Evolutionary conservation across 2,329 filamentous ascomycete species (phyloP).

Genomic region (Fusarium sp.): DNA sequence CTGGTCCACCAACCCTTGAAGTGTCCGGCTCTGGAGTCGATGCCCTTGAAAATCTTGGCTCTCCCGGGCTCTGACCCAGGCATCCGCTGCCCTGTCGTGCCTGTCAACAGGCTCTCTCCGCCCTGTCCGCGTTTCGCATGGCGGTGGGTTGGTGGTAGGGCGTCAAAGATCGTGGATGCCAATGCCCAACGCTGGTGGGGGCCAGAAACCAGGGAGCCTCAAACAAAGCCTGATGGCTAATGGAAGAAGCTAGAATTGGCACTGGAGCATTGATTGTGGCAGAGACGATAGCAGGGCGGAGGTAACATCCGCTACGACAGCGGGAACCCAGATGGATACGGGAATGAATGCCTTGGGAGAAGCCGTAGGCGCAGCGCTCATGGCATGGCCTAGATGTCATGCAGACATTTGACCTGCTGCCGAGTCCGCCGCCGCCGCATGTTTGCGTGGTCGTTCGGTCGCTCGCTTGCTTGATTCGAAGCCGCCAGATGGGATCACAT

Average conservation of each 20-base stretch:
- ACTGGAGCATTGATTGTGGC: slow-evolving; percentile 11
- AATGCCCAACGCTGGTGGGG: slow-evolving; percentile 40
- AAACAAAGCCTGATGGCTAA: slow-evolving; percentile 26
- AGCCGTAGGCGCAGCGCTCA: slow-evolving; percentile 15
- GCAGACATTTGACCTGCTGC: slow-evolving; percentile 39
- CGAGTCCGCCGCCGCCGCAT: slow-evolving; percentile 22
- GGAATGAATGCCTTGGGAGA: slow-evolving; percentile 12
- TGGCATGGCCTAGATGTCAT: slow-evolving; percentile 39
- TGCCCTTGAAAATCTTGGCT: slow-evolving; percentile 29
- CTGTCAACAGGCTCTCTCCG: slow-evolving; percentile 25
- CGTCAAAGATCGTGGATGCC: slow-evolving; percentile 31
- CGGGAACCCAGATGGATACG: slow-evolving; percentile 18
- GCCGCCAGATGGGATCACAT: slow-evolving; percentile 39
- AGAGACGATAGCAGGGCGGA: slow-evolving; percentile 12
- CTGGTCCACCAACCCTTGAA: slow-evolving; percentile 26
- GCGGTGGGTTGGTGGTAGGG: slow-evolving; percentile 29
- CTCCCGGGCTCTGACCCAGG: slow-evolving; percentile 32
- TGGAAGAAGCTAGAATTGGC: slow-evolving; percentile 37
- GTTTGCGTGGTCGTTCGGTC: slow-evolving; percentile 20
- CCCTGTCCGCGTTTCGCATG: slow-evolving; percentile 18
- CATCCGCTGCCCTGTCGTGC: slow-evolving; percentile 22
- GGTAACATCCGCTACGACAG: slow-evolving; percentile 20
- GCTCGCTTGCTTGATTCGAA: slow-evolving; percentile 30
- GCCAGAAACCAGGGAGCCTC: slow-evolving; percentile 29
- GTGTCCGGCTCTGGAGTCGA: slow-evolving; percentile 17